Base-by-base conservation (phyloP, 345 rosid species). In the Salix exigua region DNA sequence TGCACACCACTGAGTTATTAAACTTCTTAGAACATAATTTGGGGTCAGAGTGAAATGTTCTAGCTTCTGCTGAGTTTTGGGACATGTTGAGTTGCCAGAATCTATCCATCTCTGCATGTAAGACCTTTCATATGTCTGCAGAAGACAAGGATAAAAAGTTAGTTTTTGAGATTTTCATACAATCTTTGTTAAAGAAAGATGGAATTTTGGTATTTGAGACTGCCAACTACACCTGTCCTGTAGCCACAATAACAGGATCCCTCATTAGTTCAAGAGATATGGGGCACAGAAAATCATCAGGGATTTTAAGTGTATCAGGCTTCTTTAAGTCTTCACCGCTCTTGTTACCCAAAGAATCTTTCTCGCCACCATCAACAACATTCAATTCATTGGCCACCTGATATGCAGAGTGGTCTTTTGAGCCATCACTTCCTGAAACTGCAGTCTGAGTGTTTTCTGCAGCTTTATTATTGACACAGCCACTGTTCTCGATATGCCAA, bases 51-150 rank as follows among this genome's bases (percentile, higher is more conserved):
- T 91, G 42, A 86, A 82, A 73, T 94, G 88, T 53, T 88, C 86
- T 30, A 96, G 99, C 84, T 89, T 92, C 88, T 93, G 99, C 79
- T 88, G 95, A 42, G 99, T 93, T 88, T 96, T 96, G 2, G 99
- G 99, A 78, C 99, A 96, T 26, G 97, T 89, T 73, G 77, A 40
- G 77, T 93, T 93, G 82, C 97, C 95, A 42, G 91, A 85, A 81
- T 96, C 97, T 23, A 96, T 92, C 99, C 99, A 96, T 80, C 97
- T 92, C 84, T 93, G 97, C 53, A 96, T 91, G 87, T 90, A 94
- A 11, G 91, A 89, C 80, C 99, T 92, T 82, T 96, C 99, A 71
- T 96, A 96, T 30, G 99, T 96, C 98, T 96, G 96, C 78, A 83
- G 70, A 72, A 82, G 28, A 33, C 76, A 62, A 53, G 51, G 9